Evolutionary conservation across 345 rosid species (phyloP), one percentile per base, ranked within the genome.

Genomic region (Populus pruinosa): DNA sequence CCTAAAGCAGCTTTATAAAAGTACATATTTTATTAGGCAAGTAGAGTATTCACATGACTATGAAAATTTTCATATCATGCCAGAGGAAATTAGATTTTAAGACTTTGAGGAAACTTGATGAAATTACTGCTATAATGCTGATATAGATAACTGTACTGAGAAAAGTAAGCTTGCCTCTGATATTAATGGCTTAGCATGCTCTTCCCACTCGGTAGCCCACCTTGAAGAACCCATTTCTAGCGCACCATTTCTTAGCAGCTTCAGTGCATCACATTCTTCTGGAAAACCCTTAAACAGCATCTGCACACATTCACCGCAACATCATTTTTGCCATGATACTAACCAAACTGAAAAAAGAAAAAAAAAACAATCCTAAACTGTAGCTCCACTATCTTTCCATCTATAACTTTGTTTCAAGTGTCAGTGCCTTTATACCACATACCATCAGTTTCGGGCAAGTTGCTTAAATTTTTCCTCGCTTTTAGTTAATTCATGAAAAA

Each of bases 191-290:
- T 89, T 84, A 49, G 98, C 99, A 83, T 93, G 87, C 69, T 87
- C 94, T 85, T 96, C 98, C 98, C 99, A 93, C 78, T 93, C 96
- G 6, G 90, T 80, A 25, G 87, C 86, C 99, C 98, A 92, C 84
- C 91, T 88, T 71, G 95, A 90, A 69, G 92, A 90, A 74, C 94
- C 91, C 74, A 70, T 86, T 81, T 90, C 91, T 85, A 85, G 53
- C 29, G 90, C 94, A 63, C 95, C 95, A 29, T 87, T 84, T 82
- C 88, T 91, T 56, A 96, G 86, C 59, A 83, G 82, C 79, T 77
- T 83, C 80, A 93, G 81, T 71, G 88, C 83, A 72, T 88, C 83
- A 71, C 92, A 92, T 76, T 85, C 85, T 63, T 79, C 82, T 2
- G 99, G 99, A 83, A 93, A 96, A 4, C 94, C 97, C 86, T 88